phyloP scores from a whole-genome alignment of 192 early-diverging fungal species.

The Lobosporangium transversale region DNA sequence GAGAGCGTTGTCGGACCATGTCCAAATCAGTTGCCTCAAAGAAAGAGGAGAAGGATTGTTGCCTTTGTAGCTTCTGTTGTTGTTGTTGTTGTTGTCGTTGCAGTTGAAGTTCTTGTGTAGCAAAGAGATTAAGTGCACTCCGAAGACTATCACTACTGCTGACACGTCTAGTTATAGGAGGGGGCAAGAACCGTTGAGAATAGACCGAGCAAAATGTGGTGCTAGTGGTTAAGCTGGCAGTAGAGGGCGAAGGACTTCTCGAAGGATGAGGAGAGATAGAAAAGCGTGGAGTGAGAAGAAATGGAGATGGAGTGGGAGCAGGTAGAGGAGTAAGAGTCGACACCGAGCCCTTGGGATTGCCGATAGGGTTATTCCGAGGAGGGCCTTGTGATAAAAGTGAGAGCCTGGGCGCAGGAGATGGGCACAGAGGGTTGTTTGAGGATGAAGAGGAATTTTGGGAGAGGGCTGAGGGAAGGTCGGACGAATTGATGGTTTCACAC shows the following conservation, averaged over 20 bases:
- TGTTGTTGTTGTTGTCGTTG: too few relatives aligned
- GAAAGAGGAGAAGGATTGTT: too few relatives aligned
- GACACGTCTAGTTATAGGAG: background rate
- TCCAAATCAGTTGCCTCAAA: background rate
- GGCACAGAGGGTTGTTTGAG: too few relatives aligned
- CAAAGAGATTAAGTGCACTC: conserved; percentile 15
- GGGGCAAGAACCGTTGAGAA: conserved; percentile 22
- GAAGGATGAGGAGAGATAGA: background rate
- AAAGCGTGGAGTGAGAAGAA: conserved; percentile 29
- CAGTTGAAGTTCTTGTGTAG: background rate
- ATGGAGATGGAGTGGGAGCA: background rate
- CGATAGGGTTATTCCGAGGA: too few relatives aligned
- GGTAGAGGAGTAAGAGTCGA: background rate
- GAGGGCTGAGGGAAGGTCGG: background rate
- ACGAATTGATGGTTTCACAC: too few relatives aligned
- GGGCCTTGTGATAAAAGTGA: too few relatives aligned
- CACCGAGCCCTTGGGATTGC: too few relatives aligned
- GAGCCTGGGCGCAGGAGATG: too few relatives aligned
- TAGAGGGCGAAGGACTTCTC: too few relatives aligned
- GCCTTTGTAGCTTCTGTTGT: too few relatives aligned
- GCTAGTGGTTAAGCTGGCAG: conserved; percentile 22
- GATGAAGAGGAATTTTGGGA: background rate
- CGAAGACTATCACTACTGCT: conserved; percentile 12
- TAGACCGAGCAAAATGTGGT: conserved; percentile 33
- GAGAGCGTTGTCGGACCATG: conserved; percentile 42